Conservation (phyloP, 306 rosid species). For the Sesbania bispinosa region DNA sequence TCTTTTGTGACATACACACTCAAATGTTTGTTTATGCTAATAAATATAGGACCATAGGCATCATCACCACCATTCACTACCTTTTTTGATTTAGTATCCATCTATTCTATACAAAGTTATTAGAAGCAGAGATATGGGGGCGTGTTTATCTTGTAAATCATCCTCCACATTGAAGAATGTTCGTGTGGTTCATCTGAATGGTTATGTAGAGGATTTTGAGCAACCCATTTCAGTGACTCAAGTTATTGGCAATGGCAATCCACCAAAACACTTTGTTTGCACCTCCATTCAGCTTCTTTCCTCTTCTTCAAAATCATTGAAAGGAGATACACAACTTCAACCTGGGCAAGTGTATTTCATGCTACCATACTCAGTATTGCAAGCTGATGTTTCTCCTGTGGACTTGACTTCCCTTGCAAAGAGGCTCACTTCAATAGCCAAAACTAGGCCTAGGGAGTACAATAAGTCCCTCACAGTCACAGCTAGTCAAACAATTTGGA, state of each 20-base stretch:
- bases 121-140: constrained; percentile 43
- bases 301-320: constrained; percentile 37
- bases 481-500: no score
- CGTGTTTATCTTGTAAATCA: constrained; percentile 46
- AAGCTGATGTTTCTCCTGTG: constrained; percentile 58
- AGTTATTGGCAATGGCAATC: constrained; percentile 43
- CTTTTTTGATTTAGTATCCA: neutral
- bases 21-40: neutral
- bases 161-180: constrained; percentile 28
- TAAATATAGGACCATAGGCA: neutral
- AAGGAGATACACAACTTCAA: constrained; percentile 47
- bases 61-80: neutral
- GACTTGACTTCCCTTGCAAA: constrained; percentile 56
- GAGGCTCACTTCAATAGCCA: constrained; percentile 52
- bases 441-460: constrained; percentile 6
- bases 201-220: constrained; percentile 62
- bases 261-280: constrained; percentile 56
- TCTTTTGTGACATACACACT: neutral
- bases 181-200: constrained; percentile 65
- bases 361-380: constrained; percentile 60
- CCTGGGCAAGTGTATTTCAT: constrained; percentile 63
- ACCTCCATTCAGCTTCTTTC: constrained; percentile 66
- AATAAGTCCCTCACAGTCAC: no score
- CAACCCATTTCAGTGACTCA: constrained; percentile 48
- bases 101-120: neutral